Conservation (phyloP, 495 filamentous ascomycete genomes). For the Lasiosphaeris hirsuta region DNA sequence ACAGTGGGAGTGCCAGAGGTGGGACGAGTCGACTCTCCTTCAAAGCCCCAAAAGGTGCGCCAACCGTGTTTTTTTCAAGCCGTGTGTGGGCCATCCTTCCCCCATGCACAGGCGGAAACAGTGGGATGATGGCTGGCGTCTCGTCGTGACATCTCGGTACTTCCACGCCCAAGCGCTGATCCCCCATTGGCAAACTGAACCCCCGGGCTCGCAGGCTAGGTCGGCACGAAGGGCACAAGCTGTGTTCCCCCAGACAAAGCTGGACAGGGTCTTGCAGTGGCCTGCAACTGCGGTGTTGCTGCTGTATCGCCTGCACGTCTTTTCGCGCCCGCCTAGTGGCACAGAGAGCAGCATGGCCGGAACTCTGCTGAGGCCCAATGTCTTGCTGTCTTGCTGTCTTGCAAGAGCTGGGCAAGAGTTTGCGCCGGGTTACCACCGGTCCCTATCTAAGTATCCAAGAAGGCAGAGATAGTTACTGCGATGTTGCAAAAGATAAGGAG, state of each 20-base stretch:
- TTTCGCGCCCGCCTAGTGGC: slow-evolving; percentile 6
- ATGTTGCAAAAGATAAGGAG: neutral
- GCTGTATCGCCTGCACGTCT: slow-evolving; percentile 5
- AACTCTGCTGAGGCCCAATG: slow-evolving; percentile 7
- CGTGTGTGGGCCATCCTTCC: neutral
- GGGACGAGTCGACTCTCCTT: neutral
- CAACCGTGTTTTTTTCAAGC: slow-evolving; percentile 4
- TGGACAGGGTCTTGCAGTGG: neutral
- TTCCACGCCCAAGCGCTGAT: slow-evolving; percentile 14
- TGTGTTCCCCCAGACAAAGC: neutral
- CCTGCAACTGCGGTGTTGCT: no score
- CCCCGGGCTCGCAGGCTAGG: no score
- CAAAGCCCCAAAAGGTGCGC: neutral
- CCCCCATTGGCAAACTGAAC: neutral
- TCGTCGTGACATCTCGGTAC: slow-evolving; percentile 23
- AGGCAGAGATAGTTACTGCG: neutral
- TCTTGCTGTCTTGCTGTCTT: neutral
- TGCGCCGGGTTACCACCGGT: neutral
- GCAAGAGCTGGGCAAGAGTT: neutral
- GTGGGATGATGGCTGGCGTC: slow-evolving; percentile 13
- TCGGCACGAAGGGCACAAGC: no score
- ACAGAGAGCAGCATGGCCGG: slow-evolving; percentile 6
- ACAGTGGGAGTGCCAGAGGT: neutral
- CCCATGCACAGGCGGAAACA: slow-evolving; percentile 16
- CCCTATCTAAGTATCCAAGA: neutral